These are phyloP conservation scores for Chalciporus sphaerocephalus DNA, from an alignment of 768 basidiomycete species.

Conservation along the genomic window DNA sequence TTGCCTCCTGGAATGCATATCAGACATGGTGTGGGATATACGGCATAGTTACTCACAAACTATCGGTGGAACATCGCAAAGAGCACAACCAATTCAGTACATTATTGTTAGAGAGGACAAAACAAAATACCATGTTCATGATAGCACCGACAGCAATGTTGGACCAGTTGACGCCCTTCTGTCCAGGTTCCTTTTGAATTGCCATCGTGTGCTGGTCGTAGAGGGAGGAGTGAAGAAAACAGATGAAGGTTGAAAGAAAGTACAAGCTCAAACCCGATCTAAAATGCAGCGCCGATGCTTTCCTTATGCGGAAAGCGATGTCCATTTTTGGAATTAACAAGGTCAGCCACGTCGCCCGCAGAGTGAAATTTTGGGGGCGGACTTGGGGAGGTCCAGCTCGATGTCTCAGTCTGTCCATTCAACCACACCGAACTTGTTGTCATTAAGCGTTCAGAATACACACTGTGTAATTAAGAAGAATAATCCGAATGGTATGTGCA, in stretches of 20 bases:
- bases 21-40: constrained; percentile 4
- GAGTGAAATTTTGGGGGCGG: no score
- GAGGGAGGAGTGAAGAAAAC: constrained; percentile 10
- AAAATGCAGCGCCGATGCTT: constrained; percentile 6
- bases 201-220: constrained; percentile 50
- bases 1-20: constrained; percentile 59
- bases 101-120: constrained; percentile 26
- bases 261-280: background rate
- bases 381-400: no score
- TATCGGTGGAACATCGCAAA: constrained; percentile 14
- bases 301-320: background rate
- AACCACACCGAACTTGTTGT: background rate
- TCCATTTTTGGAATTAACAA: background rate
- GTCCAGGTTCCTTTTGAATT: constrained; percentile 80
- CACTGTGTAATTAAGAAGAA: constrained; percentile 14
- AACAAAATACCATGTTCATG: constrained; percentile 89
- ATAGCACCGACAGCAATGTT: constrained; percentile 94
- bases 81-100: constrained; percentile 7
- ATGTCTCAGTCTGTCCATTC: background rate
- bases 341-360: background rate
- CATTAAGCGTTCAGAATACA: constrained; percentile 22
- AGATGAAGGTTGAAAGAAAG: constrained; percentile 6
- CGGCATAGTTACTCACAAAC: constrained; percentile 41
- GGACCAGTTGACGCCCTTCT: constrained; percentile 90
- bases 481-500: constrained; percentile 16